These are phyloP conservation scores for Malus domestica DNA, from an alignment of 306 rosid species.

Conservation along the genomic window DNA sequence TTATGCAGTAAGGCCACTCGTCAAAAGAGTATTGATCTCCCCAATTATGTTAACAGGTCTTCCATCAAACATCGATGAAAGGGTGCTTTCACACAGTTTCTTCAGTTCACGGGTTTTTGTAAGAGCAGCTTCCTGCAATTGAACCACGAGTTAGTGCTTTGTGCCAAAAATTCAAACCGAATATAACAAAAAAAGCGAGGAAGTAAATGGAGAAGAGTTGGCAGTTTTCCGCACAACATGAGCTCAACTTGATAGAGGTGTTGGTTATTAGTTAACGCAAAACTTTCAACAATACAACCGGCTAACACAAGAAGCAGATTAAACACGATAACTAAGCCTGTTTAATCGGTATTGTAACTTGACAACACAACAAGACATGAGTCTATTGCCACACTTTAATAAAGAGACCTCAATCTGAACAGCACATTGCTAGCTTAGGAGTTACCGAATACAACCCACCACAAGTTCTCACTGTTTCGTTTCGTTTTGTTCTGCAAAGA, in stretches of 20 bases:
- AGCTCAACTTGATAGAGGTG: background rate
- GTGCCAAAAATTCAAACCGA: background rate
- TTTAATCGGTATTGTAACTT: background rate
- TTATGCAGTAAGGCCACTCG: slow-evolving; percentile 62
- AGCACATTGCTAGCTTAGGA: too few relatives aligned
- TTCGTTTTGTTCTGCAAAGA: background rate
- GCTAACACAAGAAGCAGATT: background rate
- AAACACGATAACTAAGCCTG: background rate
- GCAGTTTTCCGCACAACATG: background rate
- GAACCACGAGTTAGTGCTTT: slow-evolving; percentile 3
- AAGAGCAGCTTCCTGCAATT: slow-evolving; percentile 66
- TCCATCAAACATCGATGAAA: slow-evolving; percentile 86
- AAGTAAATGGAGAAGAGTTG: background rate
- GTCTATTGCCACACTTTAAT: background rate
- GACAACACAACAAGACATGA: background rate
- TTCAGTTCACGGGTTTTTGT: slow-evolving; percentile 67
- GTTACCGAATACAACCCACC: too few relatives aligned
- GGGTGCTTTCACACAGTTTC: slow-evolving; percentile 65
- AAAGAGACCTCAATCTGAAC: too few relatives aligned
- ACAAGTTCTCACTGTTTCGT: background rate
- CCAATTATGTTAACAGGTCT: slow-evolving; percentile 91
- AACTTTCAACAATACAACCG: background rate
- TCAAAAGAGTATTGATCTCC: slow-evolving; percentile 60
- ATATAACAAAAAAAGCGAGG: background rate
- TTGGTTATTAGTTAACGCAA: background rate